Evolutionary conservation across 176 grass and related monocot species (phyloP), one percentile per base, ranked within the genome.

Genomic region (Triticum urartu): DNA sequence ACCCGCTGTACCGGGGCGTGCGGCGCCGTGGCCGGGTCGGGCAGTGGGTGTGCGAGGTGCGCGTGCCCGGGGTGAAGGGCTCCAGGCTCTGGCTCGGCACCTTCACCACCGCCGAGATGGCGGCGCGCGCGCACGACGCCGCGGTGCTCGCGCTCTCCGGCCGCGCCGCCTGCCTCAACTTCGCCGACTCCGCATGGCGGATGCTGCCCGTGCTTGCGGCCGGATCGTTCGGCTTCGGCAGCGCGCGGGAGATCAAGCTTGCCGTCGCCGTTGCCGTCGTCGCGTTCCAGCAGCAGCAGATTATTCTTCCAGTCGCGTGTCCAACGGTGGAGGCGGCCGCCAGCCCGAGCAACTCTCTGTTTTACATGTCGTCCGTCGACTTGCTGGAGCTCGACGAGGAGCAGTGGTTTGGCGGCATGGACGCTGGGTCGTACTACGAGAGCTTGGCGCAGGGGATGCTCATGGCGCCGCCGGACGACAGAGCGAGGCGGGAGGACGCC

Each of bases 41-140:
- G 36, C 47, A 83, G 82, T 96, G 94, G 94, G 54, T 97, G n/a
- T 93, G 91, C 62, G 94, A 96, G 81, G 85, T 90, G 18, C 91
- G 94, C 13, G 74, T 93, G n/a, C 85, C 54, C 18, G 54, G 54
- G 54, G 54, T 7, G 21, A 58, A n/a, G n/a, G n/a, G n/a, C 3
- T 45, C 9, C 5, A 75, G 95, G 63, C 88, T 98, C 75, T 98
- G 95, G 95, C 89, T 98, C 13, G 95, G 95, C 21, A 95, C 95
- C 40, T 98, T 90, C 87, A n/a, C 17, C 45, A 91, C 85, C 24
- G 75, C 93, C 62, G 93, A 98, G 68, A 69, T 72, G 48, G 93
- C 93, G 0, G 93, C 91, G 11, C 82, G 93, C 26, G 95, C 95
- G 0, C 93, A 97, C 88, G 95, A 98, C 59, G 87, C 90, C 12